Base-by-base conservation (phyloP, 176 grass and related monocot species). In the Oryza australiensis region DNA sequence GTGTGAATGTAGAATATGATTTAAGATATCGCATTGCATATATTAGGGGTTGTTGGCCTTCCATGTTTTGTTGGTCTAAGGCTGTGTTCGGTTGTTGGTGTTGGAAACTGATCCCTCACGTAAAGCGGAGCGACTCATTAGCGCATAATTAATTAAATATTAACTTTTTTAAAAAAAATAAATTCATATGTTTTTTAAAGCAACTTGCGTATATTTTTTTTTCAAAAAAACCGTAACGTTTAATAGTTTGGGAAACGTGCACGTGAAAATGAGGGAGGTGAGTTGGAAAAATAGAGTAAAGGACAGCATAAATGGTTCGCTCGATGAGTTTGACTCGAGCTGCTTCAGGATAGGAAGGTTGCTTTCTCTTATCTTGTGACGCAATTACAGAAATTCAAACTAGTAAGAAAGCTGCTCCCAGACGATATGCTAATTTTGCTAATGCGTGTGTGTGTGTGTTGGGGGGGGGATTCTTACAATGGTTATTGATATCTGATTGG, bases 311-410 rank as follows among this genome's bases (percentile, higher is more conserved):
- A 72, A 62, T n/a, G 69, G 22, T 22, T 38, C 41, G 29, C 28
- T 49, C 37, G 7, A 7, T 79, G 46, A 55, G 38, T 29, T 24
- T 63, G 20, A 64, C 42, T 33, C 57, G 16, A 72, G 32, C 82
- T 42, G 73, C 70, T 59, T 86, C 83, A 42, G 70, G 22, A 55
- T 26, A n/a, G 12, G 76, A 72, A 30, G 29, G 66, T 66, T 37
- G 66, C 10, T 77, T 0, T 64, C 0, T 68, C 20, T 45, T 76
- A 71, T 51, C 53, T 12, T 24, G 5, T 66, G 41, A 2, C 55
- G 66, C 73, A 30, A 45, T 10, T 23, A 73, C 62, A 40, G 9
- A 83, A 26, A 62, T n/a, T 69, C 26, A 29, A 3, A 70, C 26
- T 18, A 26, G 29, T 0, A 70, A 29, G 28, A 33, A 29, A 23